Evolutionary conservation across 768 basidiomycete genomes (phyloP).

Genomic region (Tulasnella sp.): DNA sequence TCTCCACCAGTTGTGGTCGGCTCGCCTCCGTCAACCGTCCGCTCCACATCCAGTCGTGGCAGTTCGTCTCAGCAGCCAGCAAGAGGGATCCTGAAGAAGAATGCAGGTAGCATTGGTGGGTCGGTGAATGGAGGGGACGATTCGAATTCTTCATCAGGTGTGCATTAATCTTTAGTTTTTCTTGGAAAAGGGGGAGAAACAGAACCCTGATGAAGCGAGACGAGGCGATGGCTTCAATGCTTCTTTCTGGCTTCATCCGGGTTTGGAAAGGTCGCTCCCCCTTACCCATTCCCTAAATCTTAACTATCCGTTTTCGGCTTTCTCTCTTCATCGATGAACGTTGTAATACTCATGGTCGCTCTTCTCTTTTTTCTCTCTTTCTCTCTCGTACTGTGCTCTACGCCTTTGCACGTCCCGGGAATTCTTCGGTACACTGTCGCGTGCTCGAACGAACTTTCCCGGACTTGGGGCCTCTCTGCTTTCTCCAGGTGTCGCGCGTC

Average conservation of each 20-base stretch:
- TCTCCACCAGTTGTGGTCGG: slow-evolving; percentile 14
- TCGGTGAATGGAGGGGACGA: slow-evolving; percentile 17
- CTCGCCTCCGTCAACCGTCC: slow-evolving; percentile 4
- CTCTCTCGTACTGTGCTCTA: neutral
- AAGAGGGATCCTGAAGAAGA: slow-evolving; percentile 30
- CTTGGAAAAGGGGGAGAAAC: neutral
- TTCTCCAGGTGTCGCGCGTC: slow-evolving; percentile 22
- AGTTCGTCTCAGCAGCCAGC: slow-evolving; percentile 25
- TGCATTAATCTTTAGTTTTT: slow-evolving; percentile 25
- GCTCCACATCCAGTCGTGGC: slow-evolving; percentile 12
- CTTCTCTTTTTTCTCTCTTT: slow-evolving; percentile 20
- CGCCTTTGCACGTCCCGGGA: slow-evolving; percentile 19
- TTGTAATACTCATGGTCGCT: slow-evolving; percentile 28
- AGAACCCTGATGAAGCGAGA: slow-evolving; percentile 6
- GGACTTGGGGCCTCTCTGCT: slow-evolving; percentile 6
- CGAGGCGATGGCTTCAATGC: slow-evolving; percentile 3
- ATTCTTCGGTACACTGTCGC: slow-evolving; percentile 24
- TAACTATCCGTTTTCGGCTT: slow-evolving; percentile 12
- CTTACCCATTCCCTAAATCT: slow-evolving; percentile 24
- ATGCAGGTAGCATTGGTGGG: slow-evolving; percentile 13
- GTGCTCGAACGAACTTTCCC: slow-evolving; percentile 22
- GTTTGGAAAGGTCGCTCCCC: neutral
- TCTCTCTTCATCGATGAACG: slow-evolving; percentile 23
- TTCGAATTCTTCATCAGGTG: slow-evolving; percentile 26
- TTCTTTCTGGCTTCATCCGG: neutral